phyloP scores from a whole-genome alignment of 176 grass and related monocot genomes.

The Poa annua region DNA sequence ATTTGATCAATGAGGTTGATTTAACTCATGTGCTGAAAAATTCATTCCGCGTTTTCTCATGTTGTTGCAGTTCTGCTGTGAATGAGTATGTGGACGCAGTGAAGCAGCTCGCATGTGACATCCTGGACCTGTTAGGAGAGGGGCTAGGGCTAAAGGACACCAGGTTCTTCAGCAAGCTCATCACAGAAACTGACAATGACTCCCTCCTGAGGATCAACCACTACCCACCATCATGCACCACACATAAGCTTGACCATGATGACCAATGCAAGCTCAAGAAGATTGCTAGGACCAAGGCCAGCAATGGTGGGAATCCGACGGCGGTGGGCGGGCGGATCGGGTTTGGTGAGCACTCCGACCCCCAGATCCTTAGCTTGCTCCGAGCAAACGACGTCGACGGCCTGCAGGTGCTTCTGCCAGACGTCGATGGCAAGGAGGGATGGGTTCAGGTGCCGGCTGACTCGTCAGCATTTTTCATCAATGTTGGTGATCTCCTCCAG shows the following conservation, averaged over 20 bases:
- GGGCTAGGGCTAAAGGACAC: constrained; percentile 73
- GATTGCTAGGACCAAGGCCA: constrained; percentile 30
- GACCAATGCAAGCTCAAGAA: constrained; percentile 50
- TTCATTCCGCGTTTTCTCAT: constrained; percentile 14
- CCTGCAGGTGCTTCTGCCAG: constrained; percentile 62
- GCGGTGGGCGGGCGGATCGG: constrained; percentile 51
- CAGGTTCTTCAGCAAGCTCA: constrained; percentile 63
- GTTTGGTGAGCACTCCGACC: constrained; percentile 96
- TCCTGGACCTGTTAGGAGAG: constrained; percentile 83
- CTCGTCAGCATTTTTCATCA: constrained; percentile 76
- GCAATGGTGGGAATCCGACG: constrained; percentile 4
- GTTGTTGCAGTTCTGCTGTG: constrained; percentile 68
- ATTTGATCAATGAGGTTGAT: neutral
- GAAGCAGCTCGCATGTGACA: constrained; percentile 84
- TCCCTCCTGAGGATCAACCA: constrained; percentile 93
- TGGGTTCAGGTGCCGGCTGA: constrained; percentile 85
- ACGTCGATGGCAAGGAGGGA: neutral
- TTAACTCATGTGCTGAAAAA: constrained; percentile 41
- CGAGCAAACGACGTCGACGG: constrained; percentile 83
- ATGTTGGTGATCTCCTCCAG: constrained; percentile 88
- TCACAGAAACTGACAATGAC: constrained; percentile 76
- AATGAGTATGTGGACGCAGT: constrained; percentile 82
- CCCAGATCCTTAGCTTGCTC: constrained; percentile 86
- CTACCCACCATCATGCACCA: constrained; percentile 63
- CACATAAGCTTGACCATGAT: constrained; percentile 56